Evolutionary conservation across 176 grass and related monocot species (phyloP).

Genomic region (Raddia guianensis): DNA sequence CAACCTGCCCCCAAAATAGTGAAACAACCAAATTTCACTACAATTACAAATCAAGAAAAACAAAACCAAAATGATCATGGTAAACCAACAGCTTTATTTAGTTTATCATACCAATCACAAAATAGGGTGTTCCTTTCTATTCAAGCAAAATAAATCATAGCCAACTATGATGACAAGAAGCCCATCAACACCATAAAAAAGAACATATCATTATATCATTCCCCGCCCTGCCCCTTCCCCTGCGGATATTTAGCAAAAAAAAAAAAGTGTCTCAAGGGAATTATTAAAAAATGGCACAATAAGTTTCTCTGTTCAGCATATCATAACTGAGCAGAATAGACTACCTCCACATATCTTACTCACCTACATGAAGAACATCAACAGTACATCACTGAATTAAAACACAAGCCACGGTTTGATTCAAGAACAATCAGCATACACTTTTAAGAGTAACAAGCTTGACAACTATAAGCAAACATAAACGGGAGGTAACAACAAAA

Average conservation of each 20-base stretch:
- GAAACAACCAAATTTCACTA: neutral
- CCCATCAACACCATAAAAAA: neutral
- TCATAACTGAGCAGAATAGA: neutral
- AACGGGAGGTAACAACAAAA: neutral
- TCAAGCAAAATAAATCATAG: slow-evolving; percentile 13
- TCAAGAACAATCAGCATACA: neutral
- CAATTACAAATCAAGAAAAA: neutral
- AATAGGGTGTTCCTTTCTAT: neutral
- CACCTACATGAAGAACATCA: neutral
- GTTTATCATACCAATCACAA: neutral
- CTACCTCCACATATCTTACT: neutral
- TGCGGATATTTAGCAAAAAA: too few species aligned
- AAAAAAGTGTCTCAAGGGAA: neutral
- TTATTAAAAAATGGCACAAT: neutral
- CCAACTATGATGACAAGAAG: neutral
- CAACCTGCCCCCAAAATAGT: neutral
- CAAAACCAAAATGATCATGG: neutral
- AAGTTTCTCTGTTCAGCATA: neutral
- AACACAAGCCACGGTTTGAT: neutral
- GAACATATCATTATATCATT: neutral
- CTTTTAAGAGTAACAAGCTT: neutral
- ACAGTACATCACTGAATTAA: neutral
- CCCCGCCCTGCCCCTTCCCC: too few species aligned
- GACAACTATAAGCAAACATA: neutral
- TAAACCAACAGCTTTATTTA: neutral